These are phyloP conservation scores for Shiraia bambusicola DNA, from an alignment of 2,329 filamentous ascomycete genomes.

Conservation along the genomic window DNA sequence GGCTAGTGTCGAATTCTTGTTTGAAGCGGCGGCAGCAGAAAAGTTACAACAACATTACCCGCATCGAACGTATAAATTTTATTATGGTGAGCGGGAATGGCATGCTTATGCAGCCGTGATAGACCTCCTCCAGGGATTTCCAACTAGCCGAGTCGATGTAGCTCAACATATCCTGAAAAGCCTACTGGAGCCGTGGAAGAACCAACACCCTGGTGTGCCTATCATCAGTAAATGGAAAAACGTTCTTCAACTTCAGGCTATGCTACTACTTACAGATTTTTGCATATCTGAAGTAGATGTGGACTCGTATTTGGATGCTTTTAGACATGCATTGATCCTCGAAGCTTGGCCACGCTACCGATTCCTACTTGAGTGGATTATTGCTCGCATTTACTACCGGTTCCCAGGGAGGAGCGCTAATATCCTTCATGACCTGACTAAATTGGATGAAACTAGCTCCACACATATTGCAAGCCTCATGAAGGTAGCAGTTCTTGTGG, in stretches of 20 bases:
- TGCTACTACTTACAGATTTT: conserved; percentile 48
- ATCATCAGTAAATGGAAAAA: conserved; percentile 53
- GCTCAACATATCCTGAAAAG: conserved; percentile 35
- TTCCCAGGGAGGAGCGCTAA: conserved; percentile 33
- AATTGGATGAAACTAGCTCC: conserved; percentile 49
- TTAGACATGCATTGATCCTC: conserved; percentile 46
- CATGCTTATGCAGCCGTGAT: conserved; percentile 49
- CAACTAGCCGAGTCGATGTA: conserved; percentile 22
- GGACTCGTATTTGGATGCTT: conserved; percentile 37
- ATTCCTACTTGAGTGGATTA: conserved; percentile 52
- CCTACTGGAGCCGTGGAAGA: conserved; percentile 47
- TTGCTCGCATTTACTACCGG: conserved; percentile 46
- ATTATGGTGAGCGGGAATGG: conserved; percentile 49
- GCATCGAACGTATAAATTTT: conserved; percentile 43
- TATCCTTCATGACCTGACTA: conserved; percentile 42
- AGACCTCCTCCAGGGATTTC: conserved; percentile 47
- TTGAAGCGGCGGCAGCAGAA: conserved; percentile 47
- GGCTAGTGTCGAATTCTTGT: conserved; percentile 47
- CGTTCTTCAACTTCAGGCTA: conserved; percentile 50
- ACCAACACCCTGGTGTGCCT: conserved; percentile 47
- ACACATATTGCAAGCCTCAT: conserved; percentile 52
- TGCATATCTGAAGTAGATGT: conserved; percentile 32
- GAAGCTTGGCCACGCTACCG: conserved; percentile 52
- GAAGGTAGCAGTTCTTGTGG: conserved; percentile 49
- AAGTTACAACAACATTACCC: conserved; percentile 33